Base-by-base conservation (phyloP, 805 yeast species). In the Metschnikowia proteae region DNA sequence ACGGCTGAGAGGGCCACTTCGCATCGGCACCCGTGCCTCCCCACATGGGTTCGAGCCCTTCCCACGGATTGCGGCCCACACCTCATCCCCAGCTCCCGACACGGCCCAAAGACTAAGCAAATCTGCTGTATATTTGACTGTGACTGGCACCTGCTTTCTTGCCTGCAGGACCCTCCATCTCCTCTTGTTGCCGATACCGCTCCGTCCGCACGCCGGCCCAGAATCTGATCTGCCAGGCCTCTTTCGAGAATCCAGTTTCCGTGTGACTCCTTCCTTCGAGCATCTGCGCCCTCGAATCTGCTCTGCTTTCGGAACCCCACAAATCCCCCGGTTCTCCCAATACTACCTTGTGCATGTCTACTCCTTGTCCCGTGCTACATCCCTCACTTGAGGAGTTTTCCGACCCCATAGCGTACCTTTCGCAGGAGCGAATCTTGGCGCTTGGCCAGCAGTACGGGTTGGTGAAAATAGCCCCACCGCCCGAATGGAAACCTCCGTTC, bases 401-500 rank as follows among this genome's bases (percentile, higher is more conserved):
- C 4, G 71, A 75, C 55, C 84, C 84, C 17, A 77, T 80, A 27
- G 64, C 59, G 23, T 80, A 76, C 54, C 61, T 80, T 37, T 74
- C 78, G 9, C 62, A 74, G 22, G 60, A 63, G 1, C 76, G 71
- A 38, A 59, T 75, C 8, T 56, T 70, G 11, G 52, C 59, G 32
- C 53, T 78, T 33, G 84, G 84, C 4, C 63, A 64, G 6, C 56
- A 69, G 43, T 78, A 63, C 56, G 84, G 84, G 2, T 66, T 80
- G n/a, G 62, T 80, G 29, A 80, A 80, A 56, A 57, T 80, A 2
- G 67, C 71, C 6, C 84, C 84, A 4, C 84, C 84, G 0, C 47
- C 53, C 13, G 64, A 58, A n/a, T 80, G 83, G 83, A 61, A 60
- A 41, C 83, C 84, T 0, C 80, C 80, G 0, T 75, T 84, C 53